phyloP scores from a whole-genome alignment of 108 stramenopile genomes.

The Cyclostephanos invisitatus region DNA sequence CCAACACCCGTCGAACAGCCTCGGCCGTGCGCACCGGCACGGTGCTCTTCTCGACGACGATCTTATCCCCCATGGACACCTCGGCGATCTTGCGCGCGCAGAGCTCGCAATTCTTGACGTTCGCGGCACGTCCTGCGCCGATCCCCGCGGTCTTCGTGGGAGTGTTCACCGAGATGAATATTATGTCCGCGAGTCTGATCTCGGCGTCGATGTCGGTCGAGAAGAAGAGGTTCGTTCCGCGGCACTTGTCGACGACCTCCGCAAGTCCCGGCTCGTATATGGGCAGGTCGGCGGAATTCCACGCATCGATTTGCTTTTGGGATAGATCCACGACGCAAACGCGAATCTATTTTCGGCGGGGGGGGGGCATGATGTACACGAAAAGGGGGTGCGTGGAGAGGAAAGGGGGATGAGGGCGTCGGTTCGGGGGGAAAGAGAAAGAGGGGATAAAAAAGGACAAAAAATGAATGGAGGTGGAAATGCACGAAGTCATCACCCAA shows the following conservation, averaged over 20 bases:
- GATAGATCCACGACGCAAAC: conserved; percentile 97
- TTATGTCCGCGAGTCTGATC: conserved; percentile 92
- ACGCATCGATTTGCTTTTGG: conserved; percentile 93
- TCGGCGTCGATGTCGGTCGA: conserved; percentile 94
- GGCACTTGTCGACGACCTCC: conserved; percentile 83
- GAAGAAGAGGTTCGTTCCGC: conserved; percentile 95
- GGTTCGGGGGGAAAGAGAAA: background rate
- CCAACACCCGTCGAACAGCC: conserved; percentile 93
- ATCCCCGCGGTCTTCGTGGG: conserved; percentile 98
- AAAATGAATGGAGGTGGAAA: background rate
- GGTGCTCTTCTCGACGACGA: conserved; percentile 99
- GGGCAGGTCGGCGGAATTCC: conserved; percentile 94
- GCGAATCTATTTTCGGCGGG: too few relatives aligned
- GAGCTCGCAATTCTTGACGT: conserved; percentile 99
- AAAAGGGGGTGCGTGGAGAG: background rate
- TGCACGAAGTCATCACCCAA: too few relatives aligned
- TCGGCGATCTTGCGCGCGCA: conserved; percentile 98
- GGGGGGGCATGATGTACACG: too few relatives aligned
- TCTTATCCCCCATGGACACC: conserved; percentile 87
- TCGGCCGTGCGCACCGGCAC: conserved; percentile 99
- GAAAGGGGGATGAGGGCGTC: background rate
- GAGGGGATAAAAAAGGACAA: background rate
- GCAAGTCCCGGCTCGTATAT: conserved; percentile 99
- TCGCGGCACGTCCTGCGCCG: conserved; percentile 98
- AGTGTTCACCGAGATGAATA: conserved; percentile 99